phyloP scores from a whole-genome alignment of 495 filamentous ascomycete species.

The Achaetomiella virescens region DNA sequence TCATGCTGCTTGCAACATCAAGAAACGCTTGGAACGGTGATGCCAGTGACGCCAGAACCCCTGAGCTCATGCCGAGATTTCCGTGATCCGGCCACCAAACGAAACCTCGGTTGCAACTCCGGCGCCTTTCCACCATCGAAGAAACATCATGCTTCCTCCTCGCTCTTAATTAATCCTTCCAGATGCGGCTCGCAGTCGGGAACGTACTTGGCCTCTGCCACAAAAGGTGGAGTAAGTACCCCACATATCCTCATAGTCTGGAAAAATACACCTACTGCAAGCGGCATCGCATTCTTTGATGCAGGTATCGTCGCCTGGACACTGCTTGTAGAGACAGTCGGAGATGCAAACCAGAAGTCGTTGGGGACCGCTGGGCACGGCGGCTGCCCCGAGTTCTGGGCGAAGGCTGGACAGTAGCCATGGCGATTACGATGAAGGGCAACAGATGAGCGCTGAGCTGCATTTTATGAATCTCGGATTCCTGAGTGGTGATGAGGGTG shows the following conservation, averaged over 20 bases:
- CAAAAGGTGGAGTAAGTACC: neutral
- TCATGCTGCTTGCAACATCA: too few relatives aligned
- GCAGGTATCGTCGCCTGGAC: neutral
- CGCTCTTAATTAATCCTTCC: neutral
- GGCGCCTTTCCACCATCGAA: too few relatives aligned
- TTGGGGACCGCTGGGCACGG: neutral
- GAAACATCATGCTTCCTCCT: too few relatives aligned
- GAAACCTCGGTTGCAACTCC: too few relatives aligned
- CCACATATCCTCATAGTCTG: neutral
- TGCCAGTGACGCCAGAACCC: too few relatives aligned
- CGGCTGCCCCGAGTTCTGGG: neutral
- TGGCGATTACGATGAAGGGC: neutral
- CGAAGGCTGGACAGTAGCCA: neutral
- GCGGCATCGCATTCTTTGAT: neutral
- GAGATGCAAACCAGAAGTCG: conserved; percentile 5
- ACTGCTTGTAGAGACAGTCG: conserved; percentile 12
- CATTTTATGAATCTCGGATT: neutral
- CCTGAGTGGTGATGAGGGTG: neutral
- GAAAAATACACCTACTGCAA: neutral
- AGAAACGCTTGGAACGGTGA: too few relatives aligned
- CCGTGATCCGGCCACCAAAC: too few relatives aligned
- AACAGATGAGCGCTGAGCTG: neutral
- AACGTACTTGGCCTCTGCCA: neutral
- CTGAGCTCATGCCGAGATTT: too few relatives aligned
- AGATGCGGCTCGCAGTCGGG: conserved; percentile 6